Base-by-base conservation (phyloP, 2,329 filamentous ascomycete genomes). In the Beauveria australis region DNA sequence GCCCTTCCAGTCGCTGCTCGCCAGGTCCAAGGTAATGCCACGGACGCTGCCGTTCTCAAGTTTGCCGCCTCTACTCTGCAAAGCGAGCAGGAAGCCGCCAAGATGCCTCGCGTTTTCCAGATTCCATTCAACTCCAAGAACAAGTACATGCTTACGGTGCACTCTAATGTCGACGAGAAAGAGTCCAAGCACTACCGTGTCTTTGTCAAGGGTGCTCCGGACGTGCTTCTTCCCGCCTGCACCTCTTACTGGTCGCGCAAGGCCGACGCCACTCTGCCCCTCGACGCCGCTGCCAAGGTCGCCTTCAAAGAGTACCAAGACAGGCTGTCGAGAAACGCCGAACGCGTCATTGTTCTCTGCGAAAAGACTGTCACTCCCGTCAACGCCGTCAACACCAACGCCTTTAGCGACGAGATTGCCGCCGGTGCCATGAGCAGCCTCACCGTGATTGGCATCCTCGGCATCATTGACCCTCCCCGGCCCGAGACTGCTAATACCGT, bases 201-300 rank as follows among this genome's bases (percentile, higher is more conserved):
- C 5, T 78, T 78, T 61, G 75, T 82, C 65, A 83, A 83, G 69
- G 80, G 80, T 37, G 80, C 80, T 0, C 80, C 80, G 0, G 80
- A 83, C 64, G 79, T 83, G 19, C 71, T 83, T 0, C 64, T 76
- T 5, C 65, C 69, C 0, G 68, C 69, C 1, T 75, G 73, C 51
- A 71, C 71, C 1, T 66, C 66, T 40, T 76, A 71, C 64, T 75
- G 72, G 71, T 73, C 73, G 0, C 62, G 61, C 3, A 67, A 68
- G 53, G 64, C 66, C 28, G 69, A 71, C 61, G 68, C 65, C 0
- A 68, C 74, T 6, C 64, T 69, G n/a, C 69, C 73, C 1, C 68
- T 79, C 5, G 72, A 74, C 16, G 67, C 66, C 0, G 65, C 67
- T 0, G 71, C 71, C 5, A 69, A 68, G 14, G 66, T 66, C 1